phyloP scores from a whole-genome alignment of 257 asterid genomes.

The Rhazya stricta region DNA sequence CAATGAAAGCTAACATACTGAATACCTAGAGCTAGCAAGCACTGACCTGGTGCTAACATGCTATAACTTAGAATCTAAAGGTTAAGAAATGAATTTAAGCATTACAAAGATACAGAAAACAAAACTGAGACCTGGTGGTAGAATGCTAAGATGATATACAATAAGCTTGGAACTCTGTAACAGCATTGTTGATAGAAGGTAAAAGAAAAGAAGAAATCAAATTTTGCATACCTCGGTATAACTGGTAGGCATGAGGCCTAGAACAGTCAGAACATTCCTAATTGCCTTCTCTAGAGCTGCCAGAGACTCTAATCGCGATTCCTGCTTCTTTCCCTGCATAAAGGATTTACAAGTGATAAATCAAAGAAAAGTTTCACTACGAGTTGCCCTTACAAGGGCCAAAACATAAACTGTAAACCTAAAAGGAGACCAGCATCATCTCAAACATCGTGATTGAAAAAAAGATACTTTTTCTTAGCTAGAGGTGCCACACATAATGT shows the following conservation, averaged over 20 bases:
- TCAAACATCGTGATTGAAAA: background rate
- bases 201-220: background rate
- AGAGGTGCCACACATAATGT: background rate
- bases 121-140: background rate
- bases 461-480: no score
- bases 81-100: background rate
- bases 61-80: background rate
- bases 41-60: background rate
- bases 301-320: constrained; percentile 61
- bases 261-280: constrained; percentile 44
- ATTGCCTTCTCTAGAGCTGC: constrained; percentile 60
- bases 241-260: constrained; percentile 77
- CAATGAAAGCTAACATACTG: background rate
- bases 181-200: background rate
- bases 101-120: background rate
- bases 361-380: background rate
- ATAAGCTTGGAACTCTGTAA: background rate
- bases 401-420: background rate
- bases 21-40: background rate
- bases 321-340: constrained; percentile 90
- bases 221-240: constrained; percentile 51
- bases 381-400: background rate
- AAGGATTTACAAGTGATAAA: constrained; percentile 15
- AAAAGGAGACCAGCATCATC: background rate
- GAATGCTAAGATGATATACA: background rate